Base-by-base conservation (phyloP, 306 rosid species). In the Prunus dulcis region DNA sequence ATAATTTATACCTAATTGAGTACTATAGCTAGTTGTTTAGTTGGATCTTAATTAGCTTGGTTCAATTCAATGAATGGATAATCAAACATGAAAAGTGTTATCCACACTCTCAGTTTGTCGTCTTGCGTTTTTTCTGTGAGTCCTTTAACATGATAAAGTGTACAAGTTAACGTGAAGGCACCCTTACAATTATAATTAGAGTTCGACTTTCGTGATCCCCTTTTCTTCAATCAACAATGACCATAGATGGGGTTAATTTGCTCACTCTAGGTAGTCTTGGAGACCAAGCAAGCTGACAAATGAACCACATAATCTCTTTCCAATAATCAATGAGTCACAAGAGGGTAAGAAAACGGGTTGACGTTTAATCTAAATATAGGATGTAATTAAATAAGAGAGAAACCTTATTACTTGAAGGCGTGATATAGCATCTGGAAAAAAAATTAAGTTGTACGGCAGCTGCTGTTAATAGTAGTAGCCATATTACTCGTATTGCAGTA, bases 21-120 rank as follows among this genome's bases (percentile, higher is more conserved):
- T 64, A 17, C 12, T 27, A 46, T 65, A 45, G 58, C 27, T 73
- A 73, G 77, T 73, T 73, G 77, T 73, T 73, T 73, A 73, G 69
- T 60, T 73, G 69, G 69, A 28, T 43, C 22, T 63, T 15, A 63
- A 73, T 43, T 18, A 58, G 56, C 49, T 60, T 27, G 60, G 49
- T 18, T 28, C 60, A 27, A 43, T 58, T 20, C 23, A 34, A 18
- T 64, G 23, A 64, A 38, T 10, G 6, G 12, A 17, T 63, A 60
- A 6, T 5, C 3, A 2, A 18, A 18, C 57, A 18, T 52, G 57
- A 52, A 18, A 14, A 2, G 15, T 51, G n/a, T 0, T 14, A 18
- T 52, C 5, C 3, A 52, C 57, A 52, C 1, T 17, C 57, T 52
- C 9, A 52, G 3, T 14, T 28, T 30, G 2, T 28, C 67, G 7